Conservation (phyloP, 371 early-diverging fungal genomes). For the Umbelopsis sp. region DNA sequence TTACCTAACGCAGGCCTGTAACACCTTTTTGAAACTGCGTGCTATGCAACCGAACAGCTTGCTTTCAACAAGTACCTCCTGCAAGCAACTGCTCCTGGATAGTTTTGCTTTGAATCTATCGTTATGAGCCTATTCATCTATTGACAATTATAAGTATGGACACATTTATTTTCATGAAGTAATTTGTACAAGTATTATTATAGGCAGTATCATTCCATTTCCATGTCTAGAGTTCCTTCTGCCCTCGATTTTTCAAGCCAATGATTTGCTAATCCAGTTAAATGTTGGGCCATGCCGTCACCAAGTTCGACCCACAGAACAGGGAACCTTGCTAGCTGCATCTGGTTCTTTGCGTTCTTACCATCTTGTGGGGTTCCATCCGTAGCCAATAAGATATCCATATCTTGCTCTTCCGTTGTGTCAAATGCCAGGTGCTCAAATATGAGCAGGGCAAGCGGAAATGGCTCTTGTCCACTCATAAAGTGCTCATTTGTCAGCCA, state of each 20-base stretch:
- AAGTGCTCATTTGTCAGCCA: not conserved
- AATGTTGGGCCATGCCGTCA: constrained; percentile 3
- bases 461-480: constrained; percentile 7
- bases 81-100: too few relatives aligned
- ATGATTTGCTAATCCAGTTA: constrained; percentile 4
- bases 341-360: not conserved
- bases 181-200: constrained; percentile 2
- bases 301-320: constrained; percentile 7
- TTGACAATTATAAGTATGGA: too few relatives aligned
- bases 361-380: not conserved
- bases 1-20: not conserved
- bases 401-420: not conserved
- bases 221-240: not conserved
- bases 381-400: not conserved
- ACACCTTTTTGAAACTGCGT: not conserved
- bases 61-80: too few relatives aligned
- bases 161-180: not conserved
- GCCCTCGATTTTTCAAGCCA: constrained; percentile 4
- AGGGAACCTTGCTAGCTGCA: not conserved
- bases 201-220: not conserved
- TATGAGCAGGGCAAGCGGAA: not conserved
- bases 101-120: too few relatives aligned
- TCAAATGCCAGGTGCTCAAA: constrained; percentile 1
- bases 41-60: too few relatives aligned
- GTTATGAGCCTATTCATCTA: too few relatives aligned